A percentile compares a stretch with the other conserved stretches of the same genome.
Evolutionary conservation across 306 rosid species (phyloP).

Genomic region (Casuarina glauca): DNA sequence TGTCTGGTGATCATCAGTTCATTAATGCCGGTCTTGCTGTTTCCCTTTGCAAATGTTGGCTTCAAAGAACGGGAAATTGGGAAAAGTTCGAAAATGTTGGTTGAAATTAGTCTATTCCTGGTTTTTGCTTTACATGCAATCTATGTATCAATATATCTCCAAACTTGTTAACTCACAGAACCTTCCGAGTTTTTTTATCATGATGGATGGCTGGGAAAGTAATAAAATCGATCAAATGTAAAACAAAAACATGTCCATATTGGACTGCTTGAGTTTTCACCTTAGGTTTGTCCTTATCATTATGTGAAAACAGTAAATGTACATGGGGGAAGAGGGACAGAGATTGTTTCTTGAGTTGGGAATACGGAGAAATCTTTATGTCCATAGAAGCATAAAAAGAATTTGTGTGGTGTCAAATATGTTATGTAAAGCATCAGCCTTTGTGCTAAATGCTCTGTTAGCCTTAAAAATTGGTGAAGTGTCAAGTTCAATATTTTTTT

Average conservation of each 20-base stretch:
- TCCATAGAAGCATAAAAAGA: not conserved
- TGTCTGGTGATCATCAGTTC: conserved; percentile 74
- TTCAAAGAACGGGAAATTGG: conserved; percentile 77
- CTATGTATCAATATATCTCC: conserved; percentile 2
- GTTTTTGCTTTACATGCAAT: conserved; percentile 19
- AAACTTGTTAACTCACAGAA: conserved; percentile 10
- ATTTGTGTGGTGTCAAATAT: not conserved
- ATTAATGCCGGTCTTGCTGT: conserved; percentile 78
- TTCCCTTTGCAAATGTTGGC: conserved; percentile 82
- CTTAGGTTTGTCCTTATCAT: conserved; percentile 15
- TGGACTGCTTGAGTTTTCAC: too few species aligned
- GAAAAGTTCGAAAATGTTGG: conserved; percentile 52
- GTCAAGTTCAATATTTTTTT: not conserved
- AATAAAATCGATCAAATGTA: not conserved
- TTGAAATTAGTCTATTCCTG: conserved; percentile 21
- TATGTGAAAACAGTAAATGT: not conserved
- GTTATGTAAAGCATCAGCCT: not conserved
- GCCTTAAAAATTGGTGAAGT: not conserved
- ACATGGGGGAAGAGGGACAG: not conserved
- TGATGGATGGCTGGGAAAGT: not conserved
- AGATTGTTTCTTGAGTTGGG: not conserved
- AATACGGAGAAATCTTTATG: not conserved
- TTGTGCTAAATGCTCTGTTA: not conserved
- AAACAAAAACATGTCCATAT: not conserved
- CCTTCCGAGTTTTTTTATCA: not conserved